Percentiles rank a stretch among this genome's conserved stretches.
Conservation (phyloP, 108 stramenopile species). For the Nannochloropsis gaditana region DNA sequence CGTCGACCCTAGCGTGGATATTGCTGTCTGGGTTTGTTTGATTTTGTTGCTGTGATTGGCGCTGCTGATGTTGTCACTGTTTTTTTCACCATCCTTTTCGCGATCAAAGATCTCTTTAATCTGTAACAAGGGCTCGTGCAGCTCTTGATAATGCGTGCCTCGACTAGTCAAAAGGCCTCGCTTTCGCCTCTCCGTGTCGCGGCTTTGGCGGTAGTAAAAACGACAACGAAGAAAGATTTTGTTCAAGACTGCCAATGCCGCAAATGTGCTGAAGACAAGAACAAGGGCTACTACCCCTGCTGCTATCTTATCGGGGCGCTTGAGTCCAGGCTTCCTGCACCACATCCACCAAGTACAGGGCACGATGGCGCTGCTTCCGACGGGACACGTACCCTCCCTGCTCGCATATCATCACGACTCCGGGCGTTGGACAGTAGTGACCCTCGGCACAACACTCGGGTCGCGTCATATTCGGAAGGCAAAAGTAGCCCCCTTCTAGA, state of each 20-base stretch:
- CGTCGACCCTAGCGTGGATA: neutral
- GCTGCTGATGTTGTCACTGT: neutral
- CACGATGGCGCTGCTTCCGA: neutral
- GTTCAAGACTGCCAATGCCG: neutral
- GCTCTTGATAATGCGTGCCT: neutral
- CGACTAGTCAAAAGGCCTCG: neutral
- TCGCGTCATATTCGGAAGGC: neutral
- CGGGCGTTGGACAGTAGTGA: neutral
- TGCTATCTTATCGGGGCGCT: neutral
- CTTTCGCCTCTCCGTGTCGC: neutral
- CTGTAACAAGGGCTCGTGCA: neutral
- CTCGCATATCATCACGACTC: neutral
- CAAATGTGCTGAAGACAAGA: neutral
- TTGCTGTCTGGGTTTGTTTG: neutral
- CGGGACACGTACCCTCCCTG: neutral
- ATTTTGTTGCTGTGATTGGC: neutral
- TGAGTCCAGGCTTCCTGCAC: neutral
- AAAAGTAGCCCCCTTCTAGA: constrained; percentile 3
- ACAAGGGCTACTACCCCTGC: neutral
- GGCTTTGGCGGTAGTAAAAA: neutral
- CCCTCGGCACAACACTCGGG: neutral
- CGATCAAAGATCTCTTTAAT: neutral
- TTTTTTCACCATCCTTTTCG: neutral
- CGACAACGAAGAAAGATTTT: neutral
- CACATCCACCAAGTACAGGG: constrained; percentile 1